Base-by-base conservation (phyloP, 805 yeast genomes). In the Monosporozyma unispora region DNA sequence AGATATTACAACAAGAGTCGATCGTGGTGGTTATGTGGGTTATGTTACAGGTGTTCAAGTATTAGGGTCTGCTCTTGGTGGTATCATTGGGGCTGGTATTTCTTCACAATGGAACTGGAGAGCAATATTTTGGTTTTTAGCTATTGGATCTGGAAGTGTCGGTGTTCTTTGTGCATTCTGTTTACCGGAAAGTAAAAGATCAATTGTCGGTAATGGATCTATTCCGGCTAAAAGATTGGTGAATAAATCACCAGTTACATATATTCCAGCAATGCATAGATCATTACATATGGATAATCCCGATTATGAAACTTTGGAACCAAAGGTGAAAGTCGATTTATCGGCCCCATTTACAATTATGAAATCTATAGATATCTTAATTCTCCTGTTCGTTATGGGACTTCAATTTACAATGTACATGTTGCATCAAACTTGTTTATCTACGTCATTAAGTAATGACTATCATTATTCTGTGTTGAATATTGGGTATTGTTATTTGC, bases 111-210 rank as follows among this genome's bases (percentile, higher is more conserved):
- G 73, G 55, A 71, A 78, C n/a, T 88, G 96, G 96, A 72, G 90
- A 56, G 79, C 87, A 0, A 76, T 82, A 12, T 84, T 84, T 57
- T 80, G 87, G 79, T 84, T 87, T 53, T 64, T 85, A 47, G 80
- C 84, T 1, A 80, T 84, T 28, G 79, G 84, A 10, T 76, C 83
- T 28, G 82, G 82, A 3, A 51, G 63, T 2, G 70, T 79, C 2
- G 52, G 74, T 0, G 1, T 69, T 0, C 21, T 66, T 0, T 64
- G 71, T 1, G 49, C 67, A 3, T 38, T 74, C 3, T 50, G 73
- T 5, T 63, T 87, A n/a, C 95, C 96, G 1, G 96, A 88, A 60
- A 89, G 96, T 0, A 76, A 77, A 38, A 71, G 95, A 49, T 64
- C 76, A 7, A 63, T 84, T 8, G 91, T 80, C 2, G 96, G 95